Conservation (phyloP, 148 eudicot species). For the Beta vulgaris region DNA sequence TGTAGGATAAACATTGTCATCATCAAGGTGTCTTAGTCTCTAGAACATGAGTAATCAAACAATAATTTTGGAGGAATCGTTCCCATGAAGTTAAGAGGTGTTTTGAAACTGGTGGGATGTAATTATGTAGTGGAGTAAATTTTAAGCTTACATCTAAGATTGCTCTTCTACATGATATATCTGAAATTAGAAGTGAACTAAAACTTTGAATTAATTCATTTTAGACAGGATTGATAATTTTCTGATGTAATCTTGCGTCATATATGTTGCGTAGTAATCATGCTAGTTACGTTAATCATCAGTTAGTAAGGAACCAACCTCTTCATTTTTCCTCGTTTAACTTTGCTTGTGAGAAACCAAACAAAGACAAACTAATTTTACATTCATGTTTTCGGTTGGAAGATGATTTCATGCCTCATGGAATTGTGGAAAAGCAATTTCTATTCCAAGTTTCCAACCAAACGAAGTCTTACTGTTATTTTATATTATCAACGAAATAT, state of each 20-base stretch:
- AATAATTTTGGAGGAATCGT: neutral
- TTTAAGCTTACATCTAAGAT: neutral
- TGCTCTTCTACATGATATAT: neutral
- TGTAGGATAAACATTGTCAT: neutral
- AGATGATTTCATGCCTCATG: too few species aligned
- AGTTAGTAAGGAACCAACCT: too few species aligned
- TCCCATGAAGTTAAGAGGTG: neutral
- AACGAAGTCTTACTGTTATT: too few species aligned
- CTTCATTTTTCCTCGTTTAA: too few species aligned
- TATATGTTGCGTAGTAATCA: neutral
- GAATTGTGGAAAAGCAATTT: too few species aligned
- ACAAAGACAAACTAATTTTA: too few species aligned
- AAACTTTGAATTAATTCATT: neutral
- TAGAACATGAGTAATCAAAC: neutral
- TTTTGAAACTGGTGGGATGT: neutral
- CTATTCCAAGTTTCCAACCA: too few species aligned
- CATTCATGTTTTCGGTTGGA: too few species aligned
- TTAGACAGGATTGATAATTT: neutral
- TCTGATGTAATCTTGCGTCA: neutral
- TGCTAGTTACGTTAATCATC: neutral
- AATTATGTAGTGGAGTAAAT: neutral
- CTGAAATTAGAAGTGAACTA: neutral
- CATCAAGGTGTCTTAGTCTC: neutral
- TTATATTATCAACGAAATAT: neutral
- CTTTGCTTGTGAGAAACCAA: too few species aligned